Evolutionary conservation across 164 flowering plant genomes (phyloP).

Genomic region (Vitis riparia): DNA sequence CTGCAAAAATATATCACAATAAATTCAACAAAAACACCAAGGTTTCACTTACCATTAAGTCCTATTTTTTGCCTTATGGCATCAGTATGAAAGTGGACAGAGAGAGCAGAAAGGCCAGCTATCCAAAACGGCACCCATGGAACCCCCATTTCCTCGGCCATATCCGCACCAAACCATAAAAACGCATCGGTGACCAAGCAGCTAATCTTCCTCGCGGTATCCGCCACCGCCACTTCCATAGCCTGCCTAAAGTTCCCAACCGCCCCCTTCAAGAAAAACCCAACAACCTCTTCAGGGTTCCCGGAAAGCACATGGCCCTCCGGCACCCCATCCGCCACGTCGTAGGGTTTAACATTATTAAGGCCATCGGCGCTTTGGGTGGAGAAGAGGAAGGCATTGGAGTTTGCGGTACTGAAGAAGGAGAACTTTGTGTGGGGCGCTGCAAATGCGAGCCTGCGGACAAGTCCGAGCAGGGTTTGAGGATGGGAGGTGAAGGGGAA

Average conservation of each 20-base stretch:
- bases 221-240: constrained; percentile 11
- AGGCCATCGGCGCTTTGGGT: neutral
- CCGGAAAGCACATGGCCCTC: constrained; percentile 11
- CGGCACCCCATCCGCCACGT: constrained; percentile 36
- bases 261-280: constrained; percentile 4
- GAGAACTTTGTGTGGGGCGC: constrained; percentile 19
- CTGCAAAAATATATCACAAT: too few relatives aligned
- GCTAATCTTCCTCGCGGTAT: constrained; percentile 4
- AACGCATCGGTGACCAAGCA: constrained; percentile 21
- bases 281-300: constrained; percentile 3
- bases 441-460: constrained; percentile 16
- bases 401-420: constrained; percentile 13
- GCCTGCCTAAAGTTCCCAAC: neutral
- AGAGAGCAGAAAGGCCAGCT: constrained; percentile 7
- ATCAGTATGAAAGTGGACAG: constrained; percentile 6
- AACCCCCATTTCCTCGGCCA: constrained; percentile 20
- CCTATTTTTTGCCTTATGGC: neutral
- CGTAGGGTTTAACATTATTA: constrained; percentile 22
- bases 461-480: constrained; percentile 16
- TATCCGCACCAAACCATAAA: constrained; percentile 17
- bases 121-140: constrained; percentile 25
- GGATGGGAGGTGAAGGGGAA: constrained; percentile 33
- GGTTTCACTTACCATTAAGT: too few relatives aligned
- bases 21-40: too few relatives aligned
- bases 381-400: constrained; percentile 22